Evolutionary conservation across 129 eudicot genomes (phyloP), one percentile per base, ranked within the genome.

Genomic region (Flaveria bidentis): DNA sequence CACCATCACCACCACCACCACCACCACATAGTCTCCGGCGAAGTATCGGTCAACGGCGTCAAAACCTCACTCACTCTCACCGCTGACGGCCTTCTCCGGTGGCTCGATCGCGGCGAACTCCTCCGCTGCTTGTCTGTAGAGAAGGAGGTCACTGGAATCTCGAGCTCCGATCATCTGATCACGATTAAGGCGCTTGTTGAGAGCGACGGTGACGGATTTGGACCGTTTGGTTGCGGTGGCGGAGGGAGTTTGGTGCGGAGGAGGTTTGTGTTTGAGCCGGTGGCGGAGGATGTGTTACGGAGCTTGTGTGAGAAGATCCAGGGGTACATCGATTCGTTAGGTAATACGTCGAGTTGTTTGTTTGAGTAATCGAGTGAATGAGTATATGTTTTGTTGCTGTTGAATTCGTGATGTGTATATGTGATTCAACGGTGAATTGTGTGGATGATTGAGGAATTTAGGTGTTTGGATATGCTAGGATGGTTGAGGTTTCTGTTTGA

Each of bases 111-210:
- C 10, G 72, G 17, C 72, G 62, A 22, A 63, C 39, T 11, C 11
- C 50, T 26, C 47, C 25, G 73, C 5, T 33, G 72, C 45, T 49
- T 94, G 85, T 80, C 53, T 36, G 77, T 94, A 42, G 94, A 94
- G 83, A 91, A 86, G 71, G 81, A 94, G 79, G 96, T 91, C 2
- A 65, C 89, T 6, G 96, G 97, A 3, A 80, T 91, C 74, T 71
- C 89, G 10, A 80, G 66, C 0, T 73, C 67, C 25, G 97, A 84
- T 14, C 75, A 62, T 13, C 75, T 78, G 72, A 81, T 94, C 50
- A 78, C 76, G 11, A 56, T 94, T 53, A 89, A 69, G 68, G 83
- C 93, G 18, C 69, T 87, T 55, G 74, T 89, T 22, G 78, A 78
- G 56, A 69, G 17, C 12, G 61, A 67, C 2, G 58, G 70, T 3